Percentiles rank a stretch among this genome's conserved stretches.
These are phyloP conservation scores for Cystobasidium onofrii DNA, from an alignment of 768 basidiomycete genomes.

Conservation along the genomic window DNA sequence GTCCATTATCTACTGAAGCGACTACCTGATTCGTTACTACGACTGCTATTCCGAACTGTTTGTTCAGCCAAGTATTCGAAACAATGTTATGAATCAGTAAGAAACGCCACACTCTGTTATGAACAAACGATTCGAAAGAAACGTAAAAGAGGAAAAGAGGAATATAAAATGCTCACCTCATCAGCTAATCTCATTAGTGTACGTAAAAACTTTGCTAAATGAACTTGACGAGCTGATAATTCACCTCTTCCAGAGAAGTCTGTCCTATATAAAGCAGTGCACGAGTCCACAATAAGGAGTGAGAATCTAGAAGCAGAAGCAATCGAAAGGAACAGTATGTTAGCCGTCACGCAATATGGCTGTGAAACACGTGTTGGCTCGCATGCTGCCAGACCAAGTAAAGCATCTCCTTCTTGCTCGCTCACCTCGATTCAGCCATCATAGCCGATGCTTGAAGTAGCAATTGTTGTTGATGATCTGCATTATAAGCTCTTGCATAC, in stretches of 20 bases:
- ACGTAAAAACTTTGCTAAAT: constrained; percentile 88
- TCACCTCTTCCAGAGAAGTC: constrained; percentile 95
- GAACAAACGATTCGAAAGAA: neutral
- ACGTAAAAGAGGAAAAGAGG: neutral
- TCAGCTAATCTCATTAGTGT: constrained; percentile 89
- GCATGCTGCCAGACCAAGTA: too few species aligned
- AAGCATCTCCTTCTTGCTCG: too few species aligned
- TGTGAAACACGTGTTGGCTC: too few species aligned
- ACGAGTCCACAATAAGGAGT: constrained; percentile 90
- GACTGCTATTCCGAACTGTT: constrained; percentile 90
- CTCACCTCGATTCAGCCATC: constrained; percentile 93
- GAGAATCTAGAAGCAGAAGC: constrained; percentile 83
- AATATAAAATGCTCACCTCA: constrained; percentile 62
- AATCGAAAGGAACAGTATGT: too few species aligned
- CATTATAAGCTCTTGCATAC: constrained; percentile 96
- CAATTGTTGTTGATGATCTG: constrained; percentile 87
- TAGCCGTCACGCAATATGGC: too few species aligned
- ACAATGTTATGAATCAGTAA: constrained; percentile 3
- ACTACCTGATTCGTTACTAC: constrained; percentile 98
- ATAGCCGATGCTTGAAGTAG: constrained; percentile 89
- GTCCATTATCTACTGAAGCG: constrained; percentile 82
- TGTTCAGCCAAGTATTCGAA: constrained; percentile 28
- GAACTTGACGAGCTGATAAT: constrained; percentile 85
- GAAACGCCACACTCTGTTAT: neutral
- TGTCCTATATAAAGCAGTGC: constrained; percentile 87